Base-by-base conservation (phyloP, 2,329 filamentous ascomycete species). In the Alternaria arborescens region DNA sequence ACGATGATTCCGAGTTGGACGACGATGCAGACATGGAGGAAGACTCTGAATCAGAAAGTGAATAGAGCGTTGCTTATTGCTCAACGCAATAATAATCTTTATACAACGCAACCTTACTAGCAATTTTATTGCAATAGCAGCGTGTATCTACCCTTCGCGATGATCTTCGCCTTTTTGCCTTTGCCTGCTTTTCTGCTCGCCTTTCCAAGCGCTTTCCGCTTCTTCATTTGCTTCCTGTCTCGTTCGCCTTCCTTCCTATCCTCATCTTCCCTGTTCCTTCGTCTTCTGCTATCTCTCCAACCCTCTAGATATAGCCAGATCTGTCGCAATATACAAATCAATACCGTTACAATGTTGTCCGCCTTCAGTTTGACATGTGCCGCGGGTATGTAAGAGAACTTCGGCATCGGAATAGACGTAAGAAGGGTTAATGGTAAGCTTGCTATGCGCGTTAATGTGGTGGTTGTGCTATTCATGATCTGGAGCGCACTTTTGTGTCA, bases 331-430 rank as follows among this genome's bases (percentile, higher is more conserved):
- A 64, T 18, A 24, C 47, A 57, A 8, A 69, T 58, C 0, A 66
- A 11, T 2, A 68, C 59, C 48, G 60, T 61, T 1, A 59, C 65
- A 10, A 61, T 58, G 8, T 60, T 56, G 5, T 70, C 65, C 8
- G 67, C 67, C 41, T 71, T 68, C 16, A 68, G 48, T 8, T 68
- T 70, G 2, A 69, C 44, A 14, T 67, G 65, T 4, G 66, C 43
- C 4, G 65, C 51, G 6, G 62, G 61, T 3, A 60, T 20, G 8
- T 52, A 69, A 0, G 68, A 63, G 34, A 38, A 18, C 66, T 64
- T 3, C 20, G 52, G 47, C 20, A 12, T 20, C 8, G 42, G 43
- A 2, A 48, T 28, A 8, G 50, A 34, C 4, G 8, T n/a, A 26
- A 42, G n/a, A 4, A 50, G 50, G 7, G 14, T 18, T 3, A 54